Evolutionary conservation across 305 asterid species (phyloP).

Genomic region (Fraxinus nigra): DNA sequence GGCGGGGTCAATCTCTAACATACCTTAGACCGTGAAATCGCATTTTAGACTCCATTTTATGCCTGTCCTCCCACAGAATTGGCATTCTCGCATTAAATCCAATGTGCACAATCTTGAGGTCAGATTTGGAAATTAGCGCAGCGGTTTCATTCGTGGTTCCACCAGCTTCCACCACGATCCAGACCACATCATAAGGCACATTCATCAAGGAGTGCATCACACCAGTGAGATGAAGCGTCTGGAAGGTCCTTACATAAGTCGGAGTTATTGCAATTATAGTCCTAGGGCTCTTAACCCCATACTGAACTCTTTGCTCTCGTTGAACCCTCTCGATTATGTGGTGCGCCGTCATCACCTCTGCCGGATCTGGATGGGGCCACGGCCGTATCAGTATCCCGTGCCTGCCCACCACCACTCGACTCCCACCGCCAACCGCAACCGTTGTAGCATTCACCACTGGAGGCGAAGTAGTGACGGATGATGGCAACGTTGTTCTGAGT

Average conservation of each 20-base stretch:
- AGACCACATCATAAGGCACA: slow-evolving; percentile 68
- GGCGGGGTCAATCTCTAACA: background rate
- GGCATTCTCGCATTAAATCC: slow-evolving; percentile 76
- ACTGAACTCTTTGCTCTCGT: slow-evolving; percentile 75
- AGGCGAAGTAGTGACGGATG: slow-evolving; percentile 18
- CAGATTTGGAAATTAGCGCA: slow-evolving; percentile 63
- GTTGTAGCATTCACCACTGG: slow-evolving; percentile 33
- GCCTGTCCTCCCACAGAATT: slow-evolving; percentile 80
- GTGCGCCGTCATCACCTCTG: slow-evolving; percentile 90
- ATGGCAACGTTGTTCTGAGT: slow-evolving; percentile 24
- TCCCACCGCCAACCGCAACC: slow-evolving; percentile 29
- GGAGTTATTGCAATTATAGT: slow-evolving; percentile 79
- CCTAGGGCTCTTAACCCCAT: slow-evolving; percentile 76
- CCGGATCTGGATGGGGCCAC: slow-evolving; percentile 98
- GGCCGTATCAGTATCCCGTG: slow-evolving; percentile 90
- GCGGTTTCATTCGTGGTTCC: slow-evolving; percentile 77
- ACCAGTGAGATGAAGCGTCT: slow-evolving; percentile 90
- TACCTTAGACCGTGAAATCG: slow-evolving; percentile 80
- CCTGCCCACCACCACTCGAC: slow-evolving; percentile 90
- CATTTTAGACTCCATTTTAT: slow-evolving; percentile 75
- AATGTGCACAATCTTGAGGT: slow-evolving; percentile 60
- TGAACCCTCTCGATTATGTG: slow-evolving; percentile 82
- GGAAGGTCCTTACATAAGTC: slow-evolving; percentile 89
- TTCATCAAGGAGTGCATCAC: slow-evolving; percentile 96
- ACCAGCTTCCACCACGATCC: slow-evolving; percentile 97